These are phyloP conservation scores for Echria macrotheca DNA, from an alignment of 495 filamentous ascomycete genomes.

Conservation along the genomic window DNA sequence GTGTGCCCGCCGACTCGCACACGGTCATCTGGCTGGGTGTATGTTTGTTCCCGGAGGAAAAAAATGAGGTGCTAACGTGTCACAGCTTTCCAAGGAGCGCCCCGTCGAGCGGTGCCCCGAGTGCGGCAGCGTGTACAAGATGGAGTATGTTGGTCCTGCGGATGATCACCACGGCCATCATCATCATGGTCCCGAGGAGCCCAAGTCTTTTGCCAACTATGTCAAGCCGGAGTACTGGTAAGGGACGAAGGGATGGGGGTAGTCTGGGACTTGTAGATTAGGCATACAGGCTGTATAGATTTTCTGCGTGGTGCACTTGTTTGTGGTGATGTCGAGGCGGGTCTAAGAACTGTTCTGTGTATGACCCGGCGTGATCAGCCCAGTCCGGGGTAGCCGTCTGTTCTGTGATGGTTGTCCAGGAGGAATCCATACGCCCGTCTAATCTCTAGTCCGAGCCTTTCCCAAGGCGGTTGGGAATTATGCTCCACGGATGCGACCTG, in stretches of 20 bases:
- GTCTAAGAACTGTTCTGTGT: too few relatives aligned
- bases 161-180: conserved; percentile 55
- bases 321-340: too few relatives aligned
- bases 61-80: conserved; percentile 5
- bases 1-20: conserved; percentile 88
- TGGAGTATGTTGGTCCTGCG: conserved; percentile 86
- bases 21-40: conserved; percentile 83
- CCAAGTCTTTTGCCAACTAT: conserved; percentile 89
- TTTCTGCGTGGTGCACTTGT: too few relatives aligned
- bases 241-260: conserved; percentile 14
- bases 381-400: not conserved
- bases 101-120: conserved; percentile 90
- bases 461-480: too few relatives aligned
- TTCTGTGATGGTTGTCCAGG: too few relatives aligned
- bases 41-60: conserved; percentile 29
- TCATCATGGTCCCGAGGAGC: conserved; percentile 62
- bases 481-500: too few relatives aligned
- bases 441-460: too few relatives aligned
- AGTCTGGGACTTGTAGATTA: conserved; percentile 12
- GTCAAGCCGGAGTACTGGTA: conserved; percentile 90
- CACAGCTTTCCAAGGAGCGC: conserved; percentile 78
- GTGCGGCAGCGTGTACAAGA: conserved; percentile 92
- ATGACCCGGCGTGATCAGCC: too few relatives aligned
- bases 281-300: conserved; percentile 16
- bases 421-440: too few relatives aligned